Conservation (phyloP, 2,329 filamentous ascomycete genomes). For the Pseudohalonectria lignicola region DNA sequence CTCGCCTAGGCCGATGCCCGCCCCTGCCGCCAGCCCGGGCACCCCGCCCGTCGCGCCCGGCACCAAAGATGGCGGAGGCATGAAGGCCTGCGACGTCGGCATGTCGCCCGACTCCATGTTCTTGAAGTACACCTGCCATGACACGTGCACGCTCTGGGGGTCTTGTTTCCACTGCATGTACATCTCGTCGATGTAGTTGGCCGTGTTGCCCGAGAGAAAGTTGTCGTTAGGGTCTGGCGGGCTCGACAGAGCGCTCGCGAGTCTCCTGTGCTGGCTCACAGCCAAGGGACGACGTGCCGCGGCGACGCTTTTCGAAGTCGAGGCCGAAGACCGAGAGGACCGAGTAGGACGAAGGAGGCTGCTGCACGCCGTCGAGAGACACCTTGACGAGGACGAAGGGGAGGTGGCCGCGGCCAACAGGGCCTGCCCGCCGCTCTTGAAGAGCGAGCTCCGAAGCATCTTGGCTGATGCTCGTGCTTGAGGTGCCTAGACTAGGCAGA, state of each 20-base stretch:
- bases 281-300: slow-evolving; percentile 38
- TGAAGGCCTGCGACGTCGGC: slow-evolving; percentile 95
- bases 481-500: background rate
- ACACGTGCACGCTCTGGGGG: slow-evolving; percentile 86
- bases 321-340: slow-evolving; percentile 2
- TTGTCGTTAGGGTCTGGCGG: slow-evolving; percentile 78
- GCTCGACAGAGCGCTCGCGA: slow-evolving; percentile 42
- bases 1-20: slow-evolving; percentile 52
- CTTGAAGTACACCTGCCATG: slow-evolving; percentile 98
- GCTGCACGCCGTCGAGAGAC: slow-evolving; percentile 33
- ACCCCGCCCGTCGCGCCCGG: slow-evolving; percentile 71
- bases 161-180: slow-evolving; percentile 96
- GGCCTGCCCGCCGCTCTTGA: slow-evolving; percentile 50
- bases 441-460: slow-evolving; percentile 65
- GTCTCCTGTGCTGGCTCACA: slow-evolving; percentile 37
- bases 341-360: slow-evolving; percentile 1
- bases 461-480: slow-evolving; percentile 23
- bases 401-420: slow-evolving; percentile 13
- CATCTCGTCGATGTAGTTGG: slow-evolving; percentile 99
- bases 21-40: slow-evolving; percentile 58
- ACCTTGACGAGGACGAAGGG: slow-evolving; percentile 19
- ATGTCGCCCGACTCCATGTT: slow-evolving; percentile 99
- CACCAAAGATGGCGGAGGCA: slow-evolving; percentile 85
- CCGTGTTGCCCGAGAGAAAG: slow-evolving; percentile 92
- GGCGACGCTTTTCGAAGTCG: slow-evolving; percentile 16